Conservation (phyloP, 306 rosid species). For the Prunus campanulata region DNA sequence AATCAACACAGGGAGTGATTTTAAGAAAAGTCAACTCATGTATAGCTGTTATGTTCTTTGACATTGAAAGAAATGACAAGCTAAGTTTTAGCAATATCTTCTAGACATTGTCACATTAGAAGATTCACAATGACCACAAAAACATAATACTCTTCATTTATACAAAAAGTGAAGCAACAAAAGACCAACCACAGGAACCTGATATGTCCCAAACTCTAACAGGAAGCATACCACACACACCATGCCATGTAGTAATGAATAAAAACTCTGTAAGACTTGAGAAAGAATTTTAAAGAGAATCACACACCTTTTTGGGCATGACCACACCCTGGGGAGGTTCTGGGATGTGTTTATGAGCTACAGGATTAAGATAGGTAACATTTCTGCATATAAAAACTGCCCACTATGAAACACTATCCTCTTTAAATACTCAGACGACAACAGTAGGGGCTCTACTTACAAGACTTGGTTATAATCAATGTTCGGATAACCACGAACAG, state of each 20-base stretch:
- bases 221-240: neutral
- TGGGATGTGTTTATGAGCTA: conserved; percentile 57
- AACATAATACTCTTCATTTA: neutral
- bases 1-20: neutral
- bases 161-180: neutral
- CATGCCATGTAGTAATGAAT: neutral
- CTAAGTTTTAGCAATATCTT: neutral
- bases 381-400: conserved; percentile 55
- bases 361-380: conserved; percentile 65
- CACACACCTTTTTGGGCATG: conserved; percentile 73
- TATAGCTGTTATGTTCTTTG: neutral
- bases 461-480: conserved; percentile 63
- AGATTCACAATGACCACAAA: neutral
- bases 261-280: neutral
- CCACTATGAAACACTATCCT: conserved; percentile 25
- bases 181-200: conserved; percentile 2
- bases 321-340: conserved; percentile 66
- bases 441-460: conserved; percentile 51
- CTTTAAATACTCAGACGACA: conserved; percentile 24
- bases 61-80: neutral
- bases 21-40: neutral
- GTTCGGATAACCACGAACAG: conserved; percentile 64
- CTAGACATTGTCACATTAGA: neutral
- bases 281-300: conserved; percentile 15
- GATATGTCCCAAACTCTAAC: neutral